Percentiles rank a stretch among this genome's conserved stretches.
Evolutionary conservation across 345 rosid genomes (phyloP).

Genomic region (Theobroma cacao): DNA sequence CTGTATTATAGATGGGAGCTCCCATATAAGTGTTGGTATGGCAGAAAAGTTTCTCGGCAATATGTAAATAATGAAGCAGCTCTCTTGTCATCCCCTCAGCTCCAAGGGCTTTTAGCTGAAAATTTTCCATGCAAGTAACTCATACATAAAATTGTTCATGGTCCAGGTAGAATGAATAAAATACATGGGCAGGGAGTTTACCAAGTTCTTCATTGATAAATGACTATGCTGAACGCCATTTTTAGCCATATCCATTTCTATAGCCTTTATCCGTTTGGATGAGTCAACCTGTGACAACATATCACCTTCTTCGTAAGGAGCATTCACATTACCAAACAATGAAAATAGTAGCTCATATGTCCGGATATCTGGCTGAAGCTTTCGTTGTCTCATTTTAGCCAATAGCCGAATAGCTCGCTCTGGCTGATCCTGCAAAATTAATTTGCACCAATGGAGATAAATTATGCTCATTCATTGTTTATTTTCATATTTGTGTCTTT

Average conservation of each 20-base stretch:
- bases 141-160: neutral
- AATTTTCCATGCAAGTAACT: conserved; percentile 3
- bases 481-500: neutral
- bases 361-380: conserved; percentile 51
- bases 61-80: conserved; percentile 46
- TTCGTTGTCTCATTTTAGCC: conserved; percentile 65
- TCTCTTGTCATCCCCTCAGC: conserved; percentile 71
- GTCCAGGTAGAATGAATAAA: conserved; percentile 12
- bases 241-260: conserved; percentile 71
- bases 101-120: conserved; percentile 76
- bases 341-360: conserved; percentile 75
- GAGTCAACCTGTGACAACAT: conserved; percentile 52
- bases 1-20: conserved; percentile 50
- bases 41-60: conserved; percentile 45
- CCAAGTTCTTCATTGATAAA: conserved; percentile 61
- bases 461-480: neutral
- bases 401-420: conserved; percentile 67
- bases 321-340: conserved; percentile 66
- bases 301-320: conserved; percentile 68
- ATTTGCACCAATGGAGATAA: neutral
- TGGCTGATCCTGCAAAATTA: conserved; percentile 62
- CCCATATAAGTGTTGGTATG: conserved; percentile 34
- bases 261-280: conserved; percentile 62
- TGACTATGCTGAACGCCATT: conserved; percentile 67
- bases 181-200: conserved; percentile 27